Evolutionary conservation across 1,139 yeast genomes (phyloP).

Genomic region (Saccharomyces hybrid): DNA sequence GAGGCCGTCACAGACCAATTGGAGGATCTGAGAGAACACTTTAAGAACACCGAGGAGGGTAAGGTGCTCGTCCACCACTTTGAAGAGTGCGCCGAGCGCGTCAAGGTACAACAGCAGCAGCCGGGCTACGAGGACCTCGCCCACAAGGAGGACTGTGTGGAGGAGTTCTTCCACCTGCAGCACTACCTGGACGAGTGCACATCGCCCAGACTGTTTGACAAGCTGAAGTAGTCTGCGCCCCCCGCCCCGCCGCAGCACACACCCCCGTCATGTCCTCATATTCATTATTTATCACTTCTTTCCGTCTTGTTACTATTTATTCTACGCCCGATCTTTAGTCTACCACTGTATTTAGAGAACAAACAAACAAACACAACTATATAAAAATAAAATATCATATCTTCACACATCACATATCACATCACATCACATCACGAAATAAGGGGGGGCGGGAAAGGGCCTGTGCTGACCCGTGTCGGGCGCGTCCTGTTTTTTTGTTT

Average conservation of each 20-base stretch:
- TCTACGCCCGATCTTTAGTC: background rate
- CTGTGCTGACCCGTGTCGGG: background rate
- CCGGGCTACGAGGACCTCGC: conserved; percentile 68
- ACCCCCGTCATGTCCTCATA: background rate
- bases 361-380: background rate
- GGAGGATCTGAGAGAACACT: conserved; percentile 58
- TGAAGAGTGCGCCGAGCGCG: conserved; percentile 93
- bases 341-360: background rate
- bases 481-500: background rate
- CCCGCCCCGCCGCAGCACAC: background rate
- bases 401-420: background rate
- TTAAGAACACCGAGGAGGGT: conserved; percentile 62
- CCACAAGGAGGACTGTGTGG: conserved; percentile 93
- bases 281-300: background rate
- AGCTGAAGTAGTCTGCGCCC: conserved; percentile 51
- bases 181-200: conserved; percentile 91
- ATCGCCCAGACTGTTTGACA: conserved; percentile 82
- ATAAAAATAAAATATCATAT: background rate
- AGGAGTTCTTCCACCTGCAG: conserved; percentile 94
- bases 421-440: background rate
- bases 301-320: background rate
- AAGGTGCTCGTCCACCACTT: conserved; percentile 77
- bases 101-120: conserved; percentile 76
- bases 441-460: background rate
- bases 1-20: conserved; percentile 65